Evolutionary conservation across 164 flowering plant genomes (phyloP).

Genomic region (Macadamia integrifolia): DNA sequence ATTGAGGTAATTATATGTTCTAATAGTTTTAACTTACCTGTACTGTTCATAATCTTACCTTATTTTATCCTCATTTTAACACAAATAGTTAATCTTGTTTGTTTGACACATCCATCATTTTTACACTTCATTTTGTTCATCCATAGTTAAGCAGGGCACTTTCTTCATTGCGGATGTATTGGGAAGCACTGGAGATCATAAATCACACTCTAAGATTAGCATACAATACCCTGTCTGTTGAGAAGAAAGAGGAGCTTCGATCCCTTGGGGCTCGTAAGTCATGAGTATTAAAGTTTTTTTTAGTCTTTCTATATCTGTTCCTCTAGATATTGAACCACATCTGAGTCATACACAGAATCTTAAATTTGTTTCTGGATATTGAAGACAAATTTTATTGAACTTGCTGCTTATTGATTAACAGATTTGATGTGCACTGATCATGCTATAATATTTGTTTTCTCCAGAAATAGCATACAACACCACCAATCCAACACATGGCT

Average conservation of each 20-base stretch:
- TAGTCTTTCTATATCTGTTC: neutral
- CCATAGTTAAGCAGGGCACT: slow-evolving; percentile 66
- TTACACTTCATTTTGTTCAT: slow-evolving; percentile 4
- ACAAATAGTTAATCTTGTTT: neutral
- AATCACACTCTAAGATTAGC: slow-evolving; percentile 45
- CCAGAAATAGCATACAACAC: slow-evolving; percentile 65
- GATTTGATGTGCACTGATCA: neutral
- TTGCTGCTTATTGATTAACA: neutral
- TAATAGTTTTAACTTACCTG: neutral
- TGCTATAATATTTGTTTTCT: slow-evolving; percentile 1
- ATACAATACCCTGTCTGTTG: slow-evolving; percentile 35
- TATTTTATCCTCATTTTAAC: neutral
- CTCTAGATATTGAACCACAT: neutral
- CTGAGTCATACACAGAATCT: neutral
- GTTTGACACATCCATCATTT: neutral
- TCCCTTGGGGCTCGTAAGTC: slow-evolving; percentile 77
- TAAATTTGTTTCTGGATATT: neutral
- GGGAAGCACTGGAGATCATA: slow-evolving; percentile 72
- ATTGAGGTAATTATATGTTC: neutral
- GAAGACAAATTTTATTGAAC: neutral
- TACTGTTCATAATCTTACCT: too few relatives aligned
- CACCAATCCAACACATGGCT: slow-evolving; percentile 57
- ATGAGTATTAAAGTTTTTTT: neutral
- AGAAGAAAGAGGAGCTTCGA: slow-evolving; percentile 65
- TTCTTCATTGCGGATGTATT: slow-evolving; percentile 49